These are phyloP conservation scores for Penicillium frequentans DNA, from an alignment of 2,329 filamentous ascomycete genomes.

Conservation along the genomic window DNA sequence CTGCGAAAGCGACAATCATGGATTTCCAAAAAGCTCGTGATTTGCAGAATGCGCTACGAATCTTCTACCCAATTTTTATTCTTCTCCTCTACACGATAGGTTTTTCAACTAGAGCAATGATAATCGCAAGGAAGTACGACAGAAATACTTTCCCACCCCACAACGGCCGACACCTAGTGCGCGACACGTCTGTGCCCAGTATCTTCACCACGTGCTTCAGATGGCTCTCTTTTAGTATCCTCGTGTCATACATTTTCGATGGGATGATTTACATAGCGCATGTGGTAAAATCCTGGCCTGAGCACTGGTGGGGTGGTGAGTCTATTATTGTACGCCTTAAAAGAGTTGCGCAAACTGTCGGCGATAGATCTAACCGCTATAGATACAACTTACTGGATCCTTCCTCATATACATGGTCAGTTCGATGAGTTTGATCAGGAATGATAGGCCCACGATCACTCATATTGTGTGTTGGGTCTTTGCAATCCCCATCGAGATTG, in stretches of 20 bases:
- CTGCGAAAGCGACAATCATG: no score
- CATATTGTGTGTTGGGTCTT: slow-evolving; percentile 79
- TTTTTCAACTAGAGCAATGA: no score
- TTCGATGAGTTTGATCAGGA: slow-evolving; percentile 61
- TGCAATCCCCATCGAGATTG: slow-evolving; percentile 69
- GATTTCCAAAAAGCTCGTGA: no score
- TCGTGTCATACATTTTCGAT: slow-evolving; percentile 74
- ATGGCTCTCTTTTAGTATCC: slow-evolving; percentile 68
- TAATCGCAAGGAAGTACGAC: no score
- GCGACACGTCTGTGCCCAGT: no score
- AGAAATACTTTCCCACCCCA: no score
- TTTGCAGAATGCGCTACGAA: no score
- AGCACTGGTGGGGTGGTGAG: slow-evolving; percentile 81
- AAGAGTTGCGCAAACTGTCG: background rate
- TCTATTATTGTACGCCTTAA: slow-evolving; percentile 64
- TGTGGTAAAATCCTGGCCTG: slow-evolving; percentile 64
- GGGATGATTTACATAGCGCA: slow-evolving; percentile 72
- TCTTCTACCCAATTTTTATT: no score
- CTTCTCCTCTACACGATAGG: no score
- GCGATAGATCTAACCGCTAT: slow-evolving; percentile 11
- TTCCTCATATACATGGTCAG: slow-evolving; percentile 86
- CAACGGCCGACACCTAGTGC: no score
- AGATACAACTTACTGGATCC: slow-evolving; percentile 83
- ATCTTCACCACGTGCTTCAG: slow-evolving; percentile 58
- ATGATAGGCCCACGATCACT: slow-evolving; percentile 73